phyloP scores from a whole-genome alignment of 2,329 filamentous ascomycete species.

The Aspergillus sp. region DNA sequence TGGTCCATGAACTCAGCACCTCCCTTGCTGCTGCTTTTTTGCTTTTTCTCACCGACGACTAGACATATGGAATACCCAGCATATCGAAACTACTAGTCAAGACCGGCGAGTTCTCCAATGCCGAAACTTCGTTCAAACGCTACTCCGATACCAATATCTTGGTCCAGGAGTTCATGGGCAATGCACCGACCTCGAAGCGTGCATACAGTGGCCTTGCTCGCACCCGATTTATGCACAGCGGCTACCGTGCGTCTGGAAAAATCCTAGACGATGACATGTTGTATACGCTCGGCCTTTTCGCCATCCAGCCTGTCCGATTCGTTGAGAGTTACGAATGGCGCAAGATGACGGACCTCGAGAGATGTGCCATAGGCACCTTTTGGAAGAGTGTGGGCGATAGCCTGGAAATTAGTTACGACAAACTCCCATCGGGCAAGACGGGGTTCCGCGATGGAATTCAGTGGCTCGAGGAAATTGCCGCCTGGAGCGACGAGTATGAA shows the following conservation, averaged over 20 bases:
- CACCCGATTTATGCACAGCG: constrained; percentile 60
- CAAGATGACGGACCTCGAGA: constrained; percentile 60
- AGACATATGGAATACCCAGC: constrained; percentile 54
- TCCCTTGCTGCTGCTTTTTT: no score
- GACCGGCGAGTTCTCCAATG: constrained; percentile 46
- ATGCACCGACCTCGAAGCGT: constrained; percentile 41
- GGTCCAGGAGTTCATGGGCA: constrained; percentile 44
- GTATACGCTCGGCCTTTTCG: constrained; percentile 62
- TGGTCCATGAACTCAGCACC: no score
- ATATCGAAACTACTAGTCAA: constrained; percentile 48
- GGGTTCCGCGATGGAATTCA: constrained; percentile 49
- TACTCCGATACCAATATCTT: constrained; percentile 50
- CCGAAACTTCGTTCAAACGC: constrained; percentile 48
- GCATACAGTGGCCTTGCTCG: constrained; percentile 52
- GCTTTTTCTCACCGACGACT: background rate
- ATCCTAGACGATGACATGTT: constrained; percentile 61
- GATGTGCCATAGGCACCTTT: constrained; percentile 61
- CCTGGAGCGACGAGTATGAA: constrained; percentile 58
- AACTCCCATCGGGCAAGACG: constrained; percentile 36
- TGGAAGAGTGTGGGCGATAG: constrained; percentile 69
- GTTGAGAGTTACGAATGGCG: constrained; percentile 67
- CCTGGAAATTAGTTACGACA: constrained; percentile 57
- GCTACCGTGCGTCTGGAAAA: constrained; percentile 53
- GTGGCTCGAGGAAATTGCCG: constrained; percentile 48
- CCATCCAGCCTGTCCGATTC: constrained; percentile 62